These are phyloP conservation scores for Aspergillus fischeri DNA, from an alignment of 2,329 filamentous ascomycete species.

Conservation along the genomic window DNA sequence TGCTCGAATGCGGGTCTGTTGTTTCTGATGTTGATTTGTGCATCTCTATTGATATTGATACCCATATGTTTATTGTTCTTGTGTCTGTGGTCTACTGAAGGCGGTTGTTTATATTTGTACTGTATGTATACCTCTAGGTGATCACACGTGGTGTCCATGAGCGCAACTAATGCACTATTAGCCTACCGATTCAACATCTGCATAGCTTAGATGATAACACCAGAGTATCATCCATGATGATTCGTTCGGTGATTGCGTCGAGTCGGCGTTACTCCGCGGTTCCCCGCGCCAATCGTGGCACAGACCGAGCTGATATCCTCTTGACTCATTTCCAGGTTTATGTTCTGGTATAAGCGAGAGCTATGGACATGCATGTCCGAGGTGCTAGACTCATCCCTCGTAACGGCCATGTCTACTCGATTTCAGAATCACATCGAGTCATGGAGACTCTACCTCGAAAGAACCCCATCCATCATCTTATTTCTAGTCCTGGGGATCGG, in stretches of 20 bases:
- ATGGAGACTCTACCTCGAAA: slow-evolving; percentile 1
- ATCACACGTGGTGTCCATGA: background rate
- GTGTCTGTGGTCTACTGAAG: background rate
- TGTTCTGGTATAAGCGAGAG: no score
- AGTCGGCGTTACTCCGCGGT: background rate
- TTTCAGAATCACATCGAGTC: background rate
- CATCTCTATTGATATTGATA: slow-evolving; percentile 15
- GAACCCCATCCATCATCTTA: background rate
- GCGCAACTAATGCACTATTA: background rate
- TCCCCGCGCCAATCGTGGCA: background rate
- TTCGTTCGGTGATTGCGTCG: background rate
- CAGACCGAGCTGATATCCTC: background rate
- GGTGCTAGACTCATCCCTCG: background rate
- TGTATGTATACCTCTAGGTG: background rate
- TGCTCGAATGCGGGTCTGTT: background rate
- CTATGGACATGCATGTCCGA: no score
- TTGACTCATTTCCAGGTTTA: background rate
- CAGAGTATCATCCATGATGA: background rate
- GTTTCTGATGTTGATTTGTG: background rate
- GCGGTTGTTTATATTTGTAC: background rate
- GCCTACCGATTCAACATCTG: background rate
- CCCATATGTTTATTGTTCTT: slow-evolving; percentile 11
- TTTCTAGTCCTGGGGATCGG: slow-evolving; percentile 5
- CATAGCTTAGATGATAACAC: background rate
- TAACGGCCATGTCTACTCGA: background rate